Evolutionary conservation across 768 basidiomycete species (phyloP).

Genomic region (Suillus subluteus): DNA sequence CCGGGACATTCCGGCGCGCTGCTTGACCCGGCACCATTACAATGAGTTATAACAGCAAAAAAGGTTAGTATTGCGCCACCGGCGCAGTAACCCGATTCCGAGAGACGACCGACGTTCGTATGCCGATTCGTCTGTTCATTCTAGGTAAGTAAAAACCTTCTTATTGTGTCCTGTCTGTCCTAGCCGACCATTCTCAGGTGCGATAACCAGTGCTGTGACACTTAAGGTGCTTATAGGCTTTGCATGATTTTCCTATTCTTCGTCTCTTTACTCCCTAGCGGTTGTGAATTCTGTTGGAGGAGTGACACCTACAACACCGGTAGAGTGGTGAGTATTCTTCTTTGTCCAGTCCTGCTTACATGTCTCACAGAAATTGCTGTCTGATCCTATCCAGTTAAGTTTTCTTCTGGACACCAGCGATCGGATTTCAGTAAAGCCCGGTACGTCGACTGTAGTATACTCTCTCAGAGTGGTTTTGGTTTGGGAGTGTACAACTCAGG

Average conservation of each 20-base stretch:
- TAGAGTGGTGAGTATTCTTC: background rate
- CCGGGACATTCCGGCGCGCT: too few relatives aligned
- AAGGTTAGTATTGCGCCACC: background rate
- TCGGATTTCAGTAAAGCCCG: background rate
- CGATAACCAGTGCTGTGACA: background rate
- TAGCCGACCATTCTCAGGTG: background rate
- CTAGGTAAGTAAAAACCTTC: background rate
- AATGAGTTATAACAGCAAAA: background rate
- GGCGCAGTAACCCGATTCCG: background rate
- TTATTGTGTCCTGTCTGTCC: background rate
- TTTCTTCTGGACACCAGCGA: background rate
- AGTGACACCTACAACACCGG: background rate
- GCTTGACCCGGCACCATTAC: too few relatives aligned
- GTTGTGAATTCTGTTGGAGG: background rate
- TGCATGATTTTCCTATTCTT: background rate
- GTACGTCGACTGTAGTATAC: conserved; percentile 18
- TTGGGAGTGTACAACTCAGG: too few relatives aligned
- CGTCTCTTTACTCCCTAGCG: background rate
- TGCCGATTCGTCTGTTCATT: background rate
- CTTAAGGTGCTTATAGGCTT: background rate
- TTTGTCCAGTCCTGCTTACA: background rate
- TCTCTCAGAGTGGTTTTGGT: conserved; percentile 16
- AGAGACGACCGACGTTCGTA: background rate
- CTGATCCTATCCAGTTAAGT: background rate
- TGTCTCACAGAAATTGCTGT: background rate